Conservation (phyloP, 768 basidiomycete species). For the Calocybe indica region DNA sequence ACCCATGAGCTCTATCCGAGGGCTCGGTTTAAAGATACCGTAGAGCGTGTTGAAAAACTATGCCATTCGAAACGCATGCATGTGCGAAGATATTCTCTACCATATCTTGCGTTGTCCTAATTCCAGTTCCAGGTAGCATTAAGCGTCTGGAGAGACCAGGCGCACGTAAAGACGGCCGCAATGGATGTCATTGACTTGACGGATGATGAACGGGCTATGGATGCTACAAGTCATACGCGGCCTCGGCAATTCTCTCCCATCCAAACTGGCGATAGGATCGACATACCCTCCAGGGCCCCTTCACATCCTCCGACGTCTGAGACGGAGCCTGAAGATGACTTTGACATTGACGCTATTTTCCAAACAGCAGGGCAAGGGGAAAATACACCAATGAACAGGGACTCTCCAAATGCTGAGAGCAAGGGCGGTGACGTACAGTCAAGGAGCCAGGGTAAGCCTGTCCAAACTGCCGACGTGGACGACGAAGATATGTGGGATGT, state of each 20-base stretch:
- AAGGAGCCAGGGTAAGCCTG: too few species aligned
- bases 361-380: conserved; percentile 32
- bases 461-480: too few species aligned
- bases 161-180: conserved; percentile 23
- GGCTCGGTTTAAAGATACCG: conserved; percentile 81
- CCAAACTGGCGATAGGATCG: conserved; percentile 21
- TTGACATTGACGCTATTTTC: conserved; percentile 48
- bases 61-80: conserved; percentile 84
- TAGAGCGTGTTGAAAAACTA: conserved; percentile 79
- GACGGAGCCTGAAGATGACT: conserved; percentile 31
- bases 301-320: conserved; percentile 32
- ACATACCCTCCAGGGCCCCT: conserved; percentile 26
- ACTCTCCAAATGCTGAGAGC: too few species aligned
- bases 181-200: conserved; percentile 15
- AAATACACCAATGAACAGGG: too few species aligned
- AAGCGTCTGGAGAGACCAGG: conserved; percentile 76
- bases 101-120: background rate
- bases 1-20: conserved; percentile 90
- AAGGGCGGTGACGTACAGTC: too few species aligned
- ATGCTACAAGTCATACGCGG: conserved; percentile 8
- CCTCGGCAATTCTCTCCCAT: conserved; percentile 13
- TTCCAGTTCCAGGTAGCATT: conserved; percentile 47
- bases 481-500: conserved; percentile 77
- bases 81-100: conserved; percentile 33
- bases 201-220: conserved; percentile 12